phyloP scores from a whole-genome alignment of 192 early-diverging fungal genomes.

The Podila epicladia region DNA sequence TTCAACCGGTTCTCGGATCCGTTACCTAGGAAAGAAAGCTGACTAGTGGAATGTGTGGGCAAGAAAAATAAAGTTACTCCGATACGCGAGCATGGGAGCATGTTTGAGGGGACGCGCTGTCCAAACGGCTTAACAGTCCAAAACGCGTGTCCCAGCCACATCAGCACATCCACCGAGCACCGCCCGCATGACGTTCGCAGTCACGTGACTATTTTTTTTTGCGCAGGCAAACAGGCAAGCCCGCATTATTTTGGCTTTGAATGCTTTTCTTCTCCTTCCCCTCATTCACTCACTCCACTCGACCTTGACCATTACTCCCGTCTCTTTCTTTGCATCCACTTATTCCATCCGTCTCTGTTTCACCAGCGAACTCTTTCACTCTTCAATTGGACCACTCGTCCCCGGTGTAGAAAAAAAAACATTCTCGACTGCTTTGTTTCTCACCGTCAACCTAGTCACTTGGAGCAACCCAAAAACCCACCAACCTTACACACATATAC shows the following conservation, averaged over 20 bases:
- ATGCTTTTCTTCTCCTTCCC: background rate
- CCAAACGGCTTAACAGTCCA: no score
- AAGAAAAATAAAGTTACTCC: no score
- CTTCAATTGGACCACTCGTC: background rate
- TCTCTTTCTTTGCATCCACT: background rate
- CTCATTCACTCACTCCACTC: background rate
- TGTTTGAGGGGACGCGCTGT: no score
- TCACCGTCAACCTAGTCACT: background rate
- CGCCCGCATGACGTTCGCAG: no score
- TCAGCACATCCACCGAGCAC: no score
- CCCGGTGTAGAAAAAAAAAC: background rate
- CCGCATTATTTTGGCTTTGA: background rate
- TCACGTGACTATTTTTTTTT: background rate
- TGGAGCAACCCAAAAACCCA: background rate
- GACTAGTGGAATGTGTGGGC: no score
- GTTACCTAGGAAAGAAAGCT: no score
- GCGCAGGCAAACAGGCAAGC: background rate
- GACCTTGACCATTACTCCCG: conserved; percentile 1
- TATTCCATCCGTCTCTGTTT: background rate
- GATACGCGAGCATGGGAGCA: no score
- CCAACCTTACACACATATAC: background rate
- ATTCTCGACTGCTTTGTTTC: background rate
- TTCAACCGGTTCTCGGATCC: no score
- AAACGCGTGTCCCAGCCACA: no score
- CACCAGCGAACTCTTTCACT: background rate